Percentiles rank a stretch among this genome's conserved stretches.
Conservation (phyloP, 352 stramenopile genomes). For the Pythium biforme region DNA sequence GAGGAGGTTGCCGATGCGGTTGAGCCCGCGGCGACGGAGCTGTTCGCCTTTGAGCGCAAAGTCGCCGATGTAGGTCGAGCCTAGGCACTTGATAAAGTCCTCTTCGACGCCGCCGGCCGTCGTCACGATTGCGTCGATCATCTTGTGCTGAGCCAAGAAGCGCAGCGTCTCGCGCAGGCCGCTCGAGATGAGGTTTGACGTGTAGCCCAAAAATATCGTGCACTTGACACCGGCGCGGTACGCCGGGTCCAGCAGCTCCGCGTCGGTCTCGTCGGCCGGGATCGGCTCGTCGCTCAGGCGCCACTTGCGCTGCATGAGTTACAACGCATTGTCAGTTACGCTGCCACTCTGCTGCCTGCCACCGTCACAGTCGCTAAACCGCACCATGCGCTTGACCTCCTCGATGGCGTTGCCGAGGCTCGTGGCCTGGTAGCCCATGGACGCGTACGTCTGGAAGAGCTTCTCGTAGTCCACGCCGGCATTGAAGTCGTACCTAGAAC, state of each 20-base stretch:
- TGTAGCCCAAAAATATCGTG: conserved; percentile 99
- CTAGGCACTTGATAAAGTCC: conserved; percentile 99
- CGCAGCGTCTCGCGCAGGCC: conserved; percentile 97
- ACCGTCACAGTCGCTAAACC: not conserved
- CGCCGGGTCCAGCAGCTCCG: conserved; percentile 74
- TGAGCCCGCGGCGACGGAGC: conserved; percentile 96
- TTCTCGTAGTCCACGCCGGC: conserved; percentile 84
- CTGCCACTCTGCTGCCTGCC: no score
- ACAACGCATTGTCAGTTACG: not conserved
- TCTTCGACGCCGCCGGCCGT: conserved; percentile 93
- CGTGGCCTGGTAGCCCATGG: conserved; percentile 95
- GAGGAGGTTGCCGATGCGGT: conserved; percentile 99
- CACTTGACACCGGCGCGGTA: conserved; percentile 88
- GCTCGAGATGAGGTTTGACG: conserved; percentile 99
- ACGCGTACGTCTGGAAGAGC: conserved; percentile 79
- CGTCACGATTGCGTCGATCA: conserved; percentile 98
- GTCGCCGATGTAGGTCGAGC: conserved; percentile 97
- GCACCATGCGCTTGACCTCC: conserved; percentile 97
- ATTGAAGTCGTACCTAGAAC: conserved; percentile 88
- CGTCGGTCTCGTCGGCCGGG: conserved; percentile 91
- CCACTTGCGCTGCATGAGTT: conserved; percentile 82
- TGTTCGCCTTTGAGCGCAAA: conserved; percentile 94
- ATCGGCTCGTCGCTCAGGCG: conserved; percentile 94
- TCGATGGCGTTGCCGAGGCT: conserved; percentile 97
- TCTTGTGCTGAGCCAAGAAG: conserved; percentile 98